These are phyloP conservation scores for Pyrenochaeta sp. DNA, from an alignment of 2,329 filamentous ascomycete species.

Conservation along the genomic window DNA sequence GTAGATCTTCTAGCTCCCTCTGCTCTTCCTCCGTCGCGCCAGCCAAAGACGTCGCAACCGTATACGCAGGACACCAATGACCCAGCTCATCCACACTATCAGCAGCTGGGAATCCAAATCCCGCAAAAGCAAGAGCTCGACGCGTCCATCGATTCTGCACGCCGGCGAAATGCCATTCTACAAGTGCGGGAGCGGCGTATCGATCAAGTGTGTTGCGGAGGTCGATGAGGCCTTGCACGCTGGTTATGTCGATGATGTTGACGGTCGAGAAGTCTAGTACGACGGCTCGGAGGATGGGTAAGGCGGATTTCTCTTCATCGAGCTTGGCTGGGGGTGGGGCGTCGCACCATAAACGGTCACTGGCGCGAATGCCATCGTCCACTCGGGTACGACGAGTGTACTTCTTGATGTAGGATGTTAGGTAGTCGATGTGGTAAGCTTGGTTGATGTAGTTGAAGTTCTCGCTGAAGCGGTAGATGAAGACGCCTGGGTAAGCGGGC, in stretches of 20 bases:
- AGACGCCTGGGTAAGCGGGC: constrained; percentile 80
- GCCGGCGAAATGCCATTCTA: constrained; percentile 59
- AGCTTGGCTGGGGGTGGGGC: constrained; percentile 43
- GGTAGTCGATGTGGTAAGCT: constrained; percentile 80
- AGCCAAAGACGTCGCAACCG: constrained; percentile 21
- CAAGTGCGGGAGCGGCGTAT: constrained; percentile 53
- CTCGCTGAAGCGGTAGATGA: constrained; percentile 93
- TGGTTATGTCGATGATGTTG: constrained; percentile 65
- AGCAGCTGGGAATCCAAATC: constrained; percentile 59
- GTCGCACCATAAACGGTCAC: constrained; percentile 66
- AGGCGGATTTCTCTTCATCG: constrained; percentile 19
- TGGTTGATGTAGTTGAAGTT: constrained; percentile 95
- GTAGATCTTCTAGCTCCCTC: constrained; percentile 11
- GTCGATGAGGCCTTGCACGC: constrained; percentile 64
- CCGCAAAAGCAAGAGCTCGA: constrained; percentile 63
- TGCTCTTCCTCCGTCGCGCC: constrained; percentile 28
- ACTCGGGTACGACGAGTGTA: constrained; percentile 31
- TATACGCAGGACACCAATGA: constrained; percentile 37
- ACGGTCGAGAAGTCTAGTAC: constrained; percentile 65
- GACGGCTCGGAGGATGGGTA: constrained; percentile 62
- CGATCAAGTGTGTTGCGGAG: constrained; percentile 63
- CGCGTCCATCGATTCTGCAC: constrained; percentile 65
- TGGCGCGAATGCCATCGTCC: constrained; percentile 28
- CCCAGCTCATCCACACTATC: constrained; percentile 10
- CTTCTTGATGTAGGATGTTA: constrained; percentile 72